Percentiles rank a stretch among this genome's conserved stretches.
Evolutionary conservation across 2,329 filamentous ascomycete genomes (phyloP).

Genomic region (Fusarium zealandicum): DNA sequence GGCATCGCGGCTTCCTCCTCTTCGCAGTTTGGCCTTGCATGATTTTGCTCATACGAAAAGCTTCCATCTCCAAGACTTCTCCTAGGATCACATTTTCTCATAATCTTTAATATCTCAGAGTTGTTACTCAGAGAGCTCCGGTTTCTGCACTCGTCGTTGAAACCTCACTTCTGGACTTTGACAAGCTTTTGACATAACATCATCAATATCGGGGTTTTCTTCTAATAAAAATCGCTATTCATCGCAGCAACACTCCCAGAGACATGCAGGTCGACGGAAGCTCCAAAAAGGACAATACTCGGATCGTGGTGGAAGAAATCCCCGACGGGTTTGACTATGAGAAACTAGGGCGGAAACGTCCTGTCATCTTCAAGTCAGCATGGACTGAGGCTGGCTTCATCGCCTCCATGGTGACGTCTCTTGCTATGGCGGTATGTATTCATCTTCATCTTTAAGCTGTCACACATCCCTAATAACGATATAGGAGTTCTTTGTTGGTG

Average conservation of each 20-base stretch:
- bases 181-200: too few species aligned
- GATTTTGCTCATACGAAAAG: background rate
- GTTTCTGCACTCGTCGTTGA: too few species aligned
- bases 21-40: constrained; percentile 7
- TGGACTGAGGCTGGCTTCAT: constrained; percentile 66
- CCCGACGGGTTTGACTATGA: constrained; percentile 52
- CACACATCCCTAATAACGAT: background rate
- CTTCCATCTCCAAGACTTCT: background rate
- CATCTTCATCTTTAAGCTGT: background rate
- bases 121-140: too few species aligned
- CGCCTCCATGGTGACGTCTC: constrained; percentile 64
- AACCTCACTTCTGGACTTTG: too few species aligned
- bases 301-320: constrained; percentile 19
- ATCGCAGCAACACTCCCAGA: background rate
- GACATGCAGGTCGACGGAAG: background rate
- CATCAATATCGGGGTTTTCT: too few species aligned
- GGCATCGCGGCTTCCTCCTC: constrained; percentile 23
- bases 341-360: constrained; percentile 64
- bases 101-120: background rate
- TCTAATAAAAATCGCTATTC: too few species aligned
- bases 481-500: constrained; percentile 75
- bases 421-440: constrained; percentile 61
- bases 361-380: constrained; percentile 58
- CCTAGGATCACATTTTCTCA: background rate
- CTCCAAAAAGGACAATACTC: background rate